Evolutionary conservation across 495 filamentous ascomycete genomes (phyloP), one percentile per base, ranked within the genome.

Genomic region (Evernia prunastri): DNA sequence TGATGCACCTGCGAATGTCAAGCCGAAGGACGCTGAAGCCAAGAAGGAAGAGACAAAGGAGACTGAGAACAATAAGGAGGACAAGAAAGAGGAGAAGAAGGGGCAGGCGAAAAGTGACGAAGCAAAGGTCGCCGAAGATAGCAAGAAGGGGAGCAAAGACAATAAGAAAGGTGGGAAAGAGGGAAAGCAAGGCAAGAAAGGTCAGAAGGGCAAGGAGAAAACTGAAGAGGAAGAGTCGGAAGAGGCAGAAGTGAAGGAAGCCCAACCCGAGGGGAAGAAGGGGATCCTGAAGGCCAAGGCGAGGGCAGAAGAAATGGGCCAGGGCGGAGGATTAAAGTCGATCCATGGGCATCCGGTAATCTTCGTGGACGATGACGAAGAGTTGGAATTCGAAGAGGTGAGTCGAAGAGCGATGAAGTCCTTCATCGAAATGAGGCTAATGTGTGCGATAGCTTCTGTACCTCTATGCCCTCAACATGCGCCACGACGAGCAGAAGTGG

Each of bases 401-500:
- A 58, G 69, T 62, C 36, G 23, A 43, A 53, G 27, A 17, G 4
- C 20, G 27, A 12, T 8, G 23, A 4, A 51, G 4, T 8, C 31
- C 27, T 29, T 25, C 4, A 2, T 43, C 17, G n/a, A 11, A 18
- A 25, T 9, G 0, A 31, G 27, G 20, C 49, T 40, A 17, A 61
- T 54, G 4, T n/a, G 35, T 53, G 25, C 13, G 25, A 29, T n/a
- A 68, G 69, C 49, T 69, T 18, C 23, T 31, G 1, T 56, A 63
- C 25, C 65, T 71, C 40, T 67, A 59, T 25, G 25, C 49, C 11
- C 45, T 69, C n/a, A 47, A 59, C 31, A n/a, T 23, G 7, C 43
- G 42, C 25, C 61, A 59, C 23, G 67, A 69, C n/a, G 57, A 59
- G 25, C 33, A 49, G 15, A 67, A 64, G 33, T 71, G 69, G 69